phyloP scores from a whole-genome alignment of 2,329 filamentous ascomycete genomes.

The Drechslerella dactyloides region DNA sequence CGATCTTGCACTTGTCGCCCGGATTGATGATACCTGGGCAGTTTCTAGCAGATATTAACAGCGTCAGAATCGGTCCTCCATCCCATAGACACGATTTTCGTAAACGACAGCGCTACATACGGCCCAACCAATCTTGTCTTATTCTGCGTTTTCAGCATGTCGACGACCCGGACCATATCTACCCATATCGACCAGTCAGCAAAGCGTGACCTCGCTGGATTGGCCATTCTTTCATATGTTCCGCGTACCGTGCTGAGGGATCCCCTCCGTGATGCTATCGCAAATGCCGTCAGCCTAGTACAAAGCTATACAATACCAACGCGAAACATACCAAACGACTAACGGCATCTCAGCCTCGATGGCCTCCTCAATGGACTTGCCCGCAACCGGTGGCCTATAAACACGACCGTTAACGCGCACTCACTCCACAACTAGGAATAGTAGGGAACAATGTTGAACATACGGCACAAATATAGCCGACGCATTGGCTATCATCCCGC shows the following conservation, averaged over 20 bases:
- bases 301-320: background rate
- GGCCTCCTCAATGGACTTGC: constrained; percentile 95
- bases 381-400: constrained; percentile 81
- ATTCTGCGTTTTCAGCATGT: constrained; percentile 94
- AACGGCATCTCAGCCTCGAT: constrained; percentile 90
- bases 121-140: constrained; percentile 97
- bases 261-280: constrained; percentile 85
- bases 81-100: no score
- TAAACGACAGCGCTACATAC: constrained; percentile 18
- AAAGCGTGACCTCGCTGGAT: constrained; percentile 22
- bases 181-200: constrained; percentile 37
- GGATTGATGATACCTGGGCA: constrained; percentile 93
- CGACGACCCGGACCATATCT: constrained; percentile 99
- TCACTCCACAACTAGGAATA: constrained; percentile 15
- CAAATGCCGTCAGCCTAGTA: background rate
- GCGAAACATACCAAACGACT: constrained; percentile 73
- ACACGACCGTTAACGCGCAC: constrained; percentile 52
- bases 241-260: constrained; percentile 86
- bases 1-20: constrained; percentile 95
- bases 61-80: constrained; percentile 2
- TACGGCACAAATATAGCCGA: constrained; percentile 97
- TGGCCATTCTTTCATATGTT: background rate
- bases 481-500: constrained; percentile 72
- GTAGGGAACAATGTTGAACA: constrained; percentile 52
- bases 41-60: constrained; percentile 63